A percentile compares a stretch with the other conserved stretches of the same genome.
phyloP scores from a whole-genome alignment of 1,139 yeast genomes.

The Hyphopichia fennica region DNA sequence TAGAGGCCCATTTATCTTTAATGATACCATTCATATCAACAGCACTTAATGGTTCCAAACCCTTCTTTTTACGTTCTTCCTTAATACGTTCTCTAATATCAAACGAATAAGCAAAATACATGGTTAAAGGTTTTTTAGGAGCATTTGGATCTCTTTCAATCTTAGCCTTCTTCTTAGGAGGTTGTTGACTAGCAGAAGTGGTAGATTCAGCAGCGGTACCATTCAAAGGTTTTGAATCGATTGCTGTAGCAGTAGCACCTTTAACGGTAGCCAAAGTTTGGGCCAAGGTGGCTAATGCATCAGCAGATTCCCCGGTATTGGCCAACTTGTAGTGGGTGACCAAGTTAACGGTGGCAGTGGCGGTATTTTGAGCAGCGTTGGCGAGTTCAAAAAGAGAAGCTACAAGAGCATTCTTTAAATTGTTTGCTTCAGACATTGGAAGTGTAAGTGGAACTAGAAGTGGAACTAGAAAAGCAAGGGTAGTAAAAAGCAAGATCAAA shows the following conservation, averaged over 20 bases:
- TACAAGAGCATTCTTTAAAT: constrained; percentile 53
- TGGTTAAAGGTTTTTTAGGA: constrained; percentile 70
- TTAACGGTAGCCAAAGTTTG: constrained; percentile 25
- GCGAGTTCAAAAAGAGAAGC: constrained; percentile 78
- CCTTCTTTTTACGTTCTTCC: constrained; percentile 60
- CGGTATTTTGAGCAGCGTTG: constrained; percentile 78
- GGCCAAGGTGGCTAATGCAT: constrained; percentile 36
- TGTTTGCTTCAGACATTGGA: constrained; percentile 17
- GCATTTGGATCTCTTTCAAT: constrained; percentile 59
- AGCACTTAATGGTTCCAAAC: constrained; percentile 64
- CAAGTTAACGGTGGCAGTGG: constrained; percentile 73
- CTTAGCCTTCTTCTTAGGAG: constrained; percentile 41
- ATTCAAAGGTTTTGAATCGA: constrained; percentile 8
- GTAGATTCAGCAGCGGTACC: constrained; percentile 11
- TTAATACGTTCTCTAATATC: constrained; percentile 62
- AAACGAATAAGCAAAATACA: constrained; percentile 76
- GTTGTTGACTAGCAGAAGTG: constrained; percentile 6
- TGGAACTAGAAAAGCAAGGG: not conserved
- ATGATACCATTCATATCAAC: constrained; percentile 77
- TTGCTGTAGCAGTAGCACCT: constrained; percentile 12
- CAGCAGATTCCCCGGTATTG: constrained; percentile 33
- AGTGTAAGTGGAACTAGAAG: no score
- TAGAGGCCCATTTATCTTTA: constrained; percentile 73
- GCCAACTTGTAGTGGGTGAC: constrained; percentile 68
- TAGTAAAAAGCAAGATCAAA: not conserved